A percentile compares a stretch with the other conserved stretches of the same genome.
phyloP scores from a whole-genome alignment of 1,139 yeast species.

The Petasospora rhodanensis region DNA sequence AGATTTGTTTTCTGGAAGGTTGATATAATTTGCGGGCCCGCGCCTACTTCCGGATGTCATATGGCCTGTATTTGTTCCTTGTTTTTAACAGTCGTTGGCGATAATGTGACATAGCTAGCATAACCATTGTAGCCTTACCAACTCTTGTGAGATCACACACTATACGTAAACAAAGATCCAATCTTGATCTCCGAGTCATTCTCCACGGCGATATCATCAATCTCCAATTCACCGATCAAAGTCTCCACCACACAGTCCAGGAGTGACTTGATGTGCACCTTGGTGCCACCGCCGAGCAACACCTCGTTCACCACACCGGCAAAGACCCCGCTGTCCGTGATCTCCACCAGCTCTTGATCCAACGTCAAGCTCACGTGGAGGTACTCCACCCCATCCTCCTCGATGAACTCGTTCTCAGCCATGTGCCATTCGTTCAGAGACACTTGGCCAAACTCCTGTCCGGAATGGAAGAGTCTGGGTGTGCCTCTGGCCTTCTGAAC shows the following conservation, averaged over 20 bases:
- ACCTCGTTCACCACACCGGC: constrained; percentile 33
- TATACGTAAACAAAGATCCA: constrained; percentile 8
- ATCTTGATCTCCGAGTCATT: constrained; percentile 22
- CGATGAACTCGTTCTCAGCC: constrained; percentile 28
- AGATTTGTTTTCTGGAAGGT: too few relatives aligned
- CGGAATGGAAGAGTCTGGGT: constrained; percentile 31
- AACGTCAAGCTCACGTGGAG: constrained; percentile 28
- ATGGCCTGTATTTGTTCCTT: too few relatives aligned
- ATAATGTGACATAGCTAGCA: too few relatives aligned
- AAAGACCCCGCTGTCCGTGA: constrained; percentile 30
- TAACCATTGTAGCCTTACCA: too few relatives aligned
- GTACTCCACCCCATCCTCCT: constrained; percentile 15
- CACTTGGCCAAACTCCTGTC: constrained; percentile 30
- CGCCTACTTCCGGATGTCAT: too few relatives aligned
- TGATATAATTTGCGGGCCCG: too few relatives aligned
- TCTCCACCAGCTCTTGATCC: constrained; percentile 29
- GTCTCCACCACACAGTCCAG: constrained; percentile 31
- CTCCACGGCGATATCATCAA: constrained; percentile 24
- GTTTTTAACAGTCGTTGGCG: too few relatives aligned
- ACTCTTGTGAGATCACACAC: too few relatives aligned
- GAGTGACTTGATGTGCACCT: constrained; percentile 28
- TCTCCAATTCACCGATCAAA: constrained; percentile 31
- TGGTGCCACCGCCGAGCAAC: constrained; percentile 30
- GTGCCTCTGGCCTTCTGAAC: constrained; percentile 31
- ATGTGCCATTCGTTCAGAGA: constrained; percentile 34